Evolutionary conservation across 495 filamentous ascomycete genomes (phyloP), one percentile per base, ranked within the genome.

Genomic region (Penicillium nucicola): DNA sequence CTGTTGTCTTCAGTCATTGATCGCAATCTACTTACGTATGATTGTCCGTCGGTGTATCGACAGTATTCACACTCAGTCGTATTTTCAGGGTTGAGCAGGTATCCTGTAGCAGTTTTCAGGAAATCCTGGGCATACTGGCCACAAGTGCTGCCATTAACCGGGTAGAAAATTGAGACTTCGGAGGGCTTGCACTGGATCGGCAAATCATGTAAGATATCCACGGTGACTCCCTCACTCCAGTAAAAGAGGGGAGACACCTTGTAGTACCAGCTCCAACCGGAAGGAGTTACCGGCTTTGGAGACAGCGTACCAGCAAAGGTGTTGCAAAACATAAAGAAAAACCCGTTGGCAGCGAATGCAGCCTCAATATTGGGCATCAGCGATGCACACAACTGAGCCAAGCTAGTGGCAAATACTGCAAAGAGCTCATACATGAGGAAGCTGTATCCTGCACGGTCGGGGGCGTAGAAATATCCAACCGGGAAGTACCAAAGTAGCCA

Each of bases 41-140:
- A 23, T n/a, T 56, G 38, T 0, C 53, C 60, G 20, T 42, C 32
- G 3, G 8, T 19, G 45, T 63, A 63, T 5, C 69, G 40, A 69
- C 87, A 90, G 64, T 76, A 89, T 2, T 61, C 35, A 66, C 87
- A 90, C 19, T 75, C 50, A 0, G 46, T 41, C 1, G 74, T 84
- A 8, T 67, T 69, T 18, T 67, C 60, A 1, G 74, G 65, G 53
- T 84, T 68, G 19, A 68, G 33, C 20, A 88, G 66, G 44, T 81
- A 82, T 1, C 85, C 85, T 3, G 79, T 78, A 0, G 57, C 53
- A 0, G 32, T 41, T 3, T 48, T 33, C 13, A 77, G 74, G 50
- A 82, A 86, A 2, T 58, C 10, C 4, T 43, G 35, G 50, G 85
- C 50, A 58, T 86, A 90, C 38, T 77, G 70, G 22, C 75, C 80